Conservation (phyloP, 1,284 basidiomycete species). For the Moesziomyces sp. region DNA sequence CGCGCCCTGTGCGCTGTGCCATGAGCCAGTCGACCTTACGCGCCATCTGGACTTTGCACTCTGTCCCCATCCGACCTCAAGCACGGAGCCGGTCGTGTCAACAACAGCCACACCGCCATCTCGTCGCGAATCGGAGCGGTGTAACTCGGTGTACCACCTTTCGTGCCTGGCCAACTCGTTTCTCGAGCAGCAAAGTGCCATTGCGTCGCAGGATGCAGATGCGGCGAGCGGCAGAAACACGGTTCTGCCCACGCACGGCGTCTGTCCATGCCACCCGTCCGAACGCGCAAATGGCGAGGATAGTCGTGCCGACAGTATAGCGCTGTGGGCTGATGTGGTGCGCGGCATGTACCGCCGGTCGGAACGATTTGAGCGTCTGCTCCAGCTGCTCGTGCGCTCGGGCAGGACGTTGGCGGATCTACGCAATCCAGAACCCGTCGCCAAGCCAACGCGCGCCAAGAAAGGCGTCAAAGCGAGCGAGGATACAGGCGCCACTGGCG, state of each 20-base stretch:
- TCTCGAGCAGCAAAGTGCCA: conserved; percentile 62
- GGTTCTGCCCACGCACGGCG: conserved; percentile 47
- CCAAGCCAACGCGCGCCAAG: conserved; percentile 1
- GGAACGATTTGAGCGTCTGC: conserved; percentile 40
- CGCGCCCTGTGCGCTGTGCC: conserved; percentile 22
- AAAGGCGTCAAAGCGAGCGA: not conserved
- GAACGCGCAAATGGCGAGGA: not conserved
- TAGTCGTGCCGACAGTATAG: not conserved
- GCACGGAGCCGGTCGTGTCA: conserved; percentile 2
- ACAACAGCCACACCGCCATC: not conserved
- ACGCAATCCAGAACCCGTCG: conserved; percentile 4
- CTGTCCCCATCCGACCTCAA: conserved; percentile 17
- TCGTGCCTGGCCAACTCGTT: conserved; percentile 77
- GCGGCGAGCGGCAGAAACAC: conserved; percentile 8
- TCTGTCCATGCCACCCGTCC: conserved; percentile 29
- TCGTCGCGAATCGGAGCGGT: conserved; percentile 52
- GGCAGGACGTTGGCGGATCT: conserved; percentile 21
- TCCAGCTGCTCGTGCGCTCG: conserved; percentile 21
- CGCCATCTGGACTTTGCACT: conserved; percentile 29
- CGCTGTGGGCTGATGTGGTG: conserved; percentile 51
- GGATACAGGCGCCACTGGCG: not conserved
- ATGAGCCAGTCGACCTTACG: conserved; percentile 22
- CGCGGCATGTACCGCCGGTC: conserved; percentile 42
- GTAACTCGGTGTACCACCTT: conserved; percentile 76
- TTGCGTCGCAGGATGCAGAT: conserved; percentile 7